Evolutionary conservation across 1,284 basidiomycete genomes (phyloP).

Genomic region (Ustilago bromivora): DNA sequence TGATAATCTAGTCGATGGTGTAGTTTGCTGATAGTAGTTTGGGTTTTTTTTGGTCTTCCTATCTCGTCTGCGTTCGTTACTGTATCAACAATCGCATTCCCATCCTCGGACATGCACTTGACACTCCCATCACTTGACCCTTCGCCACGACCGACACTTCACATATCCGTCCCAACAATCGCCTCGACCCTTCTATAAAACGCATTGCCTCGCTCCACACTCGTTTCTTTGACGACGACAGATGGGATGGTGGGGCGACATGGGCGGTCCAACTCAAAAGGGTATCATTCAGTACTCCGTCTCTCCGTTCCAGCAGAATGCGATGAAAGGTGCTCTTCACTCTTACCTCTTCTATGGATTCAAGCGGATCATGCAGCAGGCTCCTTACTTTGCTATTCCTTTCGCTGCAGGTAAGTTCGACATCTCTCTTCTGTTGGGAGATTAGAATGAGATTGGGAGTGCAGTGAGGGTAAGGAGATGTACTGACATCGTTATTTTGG

Average conservation of each 20-base stretch:
- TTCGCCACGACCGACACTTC: neutral
- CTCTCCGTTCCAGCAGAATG: slow-evolving; percentile 67
- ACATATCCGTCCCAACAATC: too few species aligned
- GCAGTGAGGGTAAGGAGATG: too few species aligned
- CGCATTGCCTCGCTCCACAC: neutral
- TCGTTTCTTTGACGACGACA: slow-evolving; percentile 17
- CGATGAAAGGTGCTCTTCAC: slow-evolving; percentile 65
- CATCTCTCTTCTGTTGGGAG: neutral
- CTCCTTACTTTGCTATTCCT: slow-evolving; percentile 67
- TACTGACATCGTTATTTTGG: neutral
- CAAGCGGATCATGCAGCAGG: slow-evolving; percentile 65
- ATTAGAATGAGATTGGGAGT: too few species aligned
- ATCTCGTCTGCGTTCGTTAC: neutral
- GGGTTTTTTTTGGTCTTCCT: neutral
- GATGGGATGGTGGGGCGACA: slow-evolving; percentile 70
- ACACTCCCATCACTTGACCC: neutral
- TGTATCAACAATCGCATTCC: too few species aligned
- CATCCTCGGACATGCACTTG: neutral
- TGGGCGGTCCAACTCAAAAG: slow-evolving; percentile 66
- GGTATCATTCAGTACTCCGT: slow-evolving; percentile 66
- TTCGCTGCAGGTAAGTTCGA: slow-evolving; percentile 60
- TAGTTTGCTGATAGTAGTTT: neutral
- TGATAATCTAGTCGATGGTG: neutral
- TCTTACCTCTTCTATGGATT: slow-evolving; percentile 67
- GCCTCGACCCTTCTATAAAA: neutral